Percentiles rank a stretch among this genome's conserved stretches.
These are phyloP conservation scores for Phytophthora ramorum DNA, from an alignment of 352 stramenopile genomes.

Conservation along the genomic window DNA sequence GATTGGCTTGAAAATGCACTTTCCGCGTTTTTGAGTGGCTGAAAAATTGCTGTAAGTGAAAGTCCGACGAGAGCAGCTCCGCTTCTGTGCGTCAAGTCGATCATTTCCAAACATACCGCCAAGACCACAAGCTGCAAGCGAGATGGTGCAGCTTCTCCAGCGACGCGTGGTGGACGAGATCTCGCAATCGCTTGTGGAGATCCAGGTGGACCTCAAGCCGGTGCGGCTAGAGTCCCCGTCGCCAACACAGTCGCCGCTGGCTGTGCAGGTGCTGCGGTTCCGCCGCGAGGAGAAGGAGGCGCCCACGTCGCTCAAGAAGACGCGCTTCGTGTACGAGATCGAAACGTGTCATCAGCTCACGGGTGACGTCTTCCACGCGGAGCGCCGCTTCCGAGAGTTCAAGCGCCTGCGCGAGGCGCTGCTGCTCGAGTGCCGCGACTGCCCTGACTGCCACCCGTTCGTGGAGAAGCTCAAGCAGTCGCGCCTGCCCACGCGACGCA, in stretches of 20 bases:
- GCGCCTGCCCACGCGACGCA: slow-evolving; percentile 53
- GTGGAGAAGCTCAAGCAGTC: slow-evolving; percentile 57
- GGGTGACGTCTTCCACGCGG: slow-evolving; percentile 57
- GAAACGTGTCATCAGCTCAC: slow-evolving; percentile 72
- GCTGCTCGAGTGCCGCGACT: slow-evolving; percentile 62
- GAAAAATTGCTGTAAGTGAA: slow-evolving; percentile 11
- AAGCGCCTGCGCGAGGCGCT: slow-evolving; percentile 70
- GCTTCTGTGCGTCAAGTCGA: slow-evolving; percentile 10
- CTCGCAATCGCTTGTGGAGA: slow-evolving; percentile 29
- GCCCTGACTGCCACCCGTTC: slow-evolving; percentile 53
- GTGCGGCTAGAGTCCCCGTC: slow-evolving; percentile 6
- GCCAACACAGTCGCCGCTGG: slow-evolving; percentile 31
- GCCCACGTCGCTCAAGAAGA: slow-evolving; percentile 59
- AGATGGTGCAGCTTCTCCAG: slow-evolving; percentile 31
- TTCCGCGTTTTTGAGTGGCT: slow-evolving; percentile 13
- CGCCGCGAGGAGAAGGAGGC: slow-evolving; percentile 59
- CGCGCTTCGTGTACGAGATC: slow-evolving; percentile 78
- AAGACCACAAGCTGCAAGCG: slow-evolving; percentile 10
- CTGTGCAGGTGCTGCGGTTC: slow-evolving; percentile 68
- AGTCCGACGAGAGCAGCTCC: slow-evolving; percentile 2
- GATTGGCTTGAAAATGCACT: slow-evolving; percentile 23
- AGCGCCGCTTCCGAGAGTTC: slow-evolving; percentile 74
- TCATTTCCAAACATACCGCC: slow-evolving; percentile 25
- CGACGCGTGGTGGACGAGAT: slow-evolving; percentile 12
- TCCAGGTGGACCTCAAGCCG: slow-evolving; percentile 29